Evolutionary conservation across 2,329 filamentous ascomycete genomes (phyloP).

Genomic region (Phialophora chinensis): DNA sequence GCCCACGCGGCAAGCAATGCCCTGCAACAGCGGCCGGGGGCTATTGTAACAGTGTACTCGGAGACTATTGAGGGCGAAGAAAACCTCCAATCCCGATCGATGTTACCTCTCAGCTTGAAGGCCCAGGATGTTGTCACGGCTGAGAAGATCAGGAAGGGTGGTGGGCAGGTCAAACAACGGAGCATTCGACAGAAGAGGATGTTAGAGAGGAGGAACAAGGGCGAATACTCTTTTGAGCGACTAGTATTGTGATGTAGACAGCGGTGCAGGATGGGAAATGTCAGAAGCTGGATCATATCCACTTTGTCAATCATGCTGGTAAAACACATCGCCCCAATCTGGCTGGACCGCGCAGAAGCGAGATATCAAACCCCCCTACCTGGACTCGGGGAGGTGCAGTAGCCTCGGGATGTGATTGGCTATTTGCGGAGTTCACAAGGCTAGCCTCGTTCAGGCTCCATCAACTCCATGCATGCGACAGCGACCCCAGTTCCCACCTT

Average conservation of each 20-base stretch:
- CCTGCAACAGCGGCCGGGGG: constrained; percentile 26
- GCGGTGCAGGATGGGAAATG: constrained; percentile 1
- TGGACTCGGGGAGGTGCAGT: constrained; percentile 12
- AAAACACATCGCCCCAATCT: constrained; percentile 3
- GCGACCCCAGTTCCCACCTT: constrained; percentile 8
- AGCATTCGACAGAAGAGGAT: constrained; percentile 76
- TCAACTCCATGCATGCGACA: constrained; percentile 13
- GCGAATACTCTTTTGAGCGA: constrained; percentile 81
- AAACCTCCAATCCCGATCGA: constrained; percentile 16
- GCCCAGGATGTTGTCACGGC: constrained; percentile 54
- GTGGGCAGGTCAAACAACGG: constrained; percentile 72
- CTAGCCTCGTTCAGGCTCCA: constrained; percentile 18
- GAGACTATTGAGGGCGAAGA: constrained; percentile 32
- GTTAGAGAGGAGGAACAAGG: constrained; percentile 78
- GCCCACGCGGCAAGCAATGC: constrained; percentile 3
- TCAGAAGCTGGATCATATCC: constrained; percentile 7
- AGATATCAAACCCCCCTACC: constrained; percentile 15
- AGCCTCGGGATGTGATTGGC: constrained; percentile 14
- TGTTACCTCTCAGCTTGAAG: constrained; percentile 67
- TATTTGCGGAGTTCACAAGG: constrained; percentile 8
- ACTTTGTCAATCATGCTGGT: constrained; percentile 10
- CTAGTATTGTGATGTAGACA: constrained; percentile 37
- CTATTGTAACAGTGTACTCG: constrained; percentile 38
- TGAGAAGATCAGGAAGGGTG: constrained; percentile 63
- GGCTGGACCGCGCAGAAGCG: constrained; percentile 19